A percentile compares a stretch with the other conserved stretches of the same genome.
Conservation (phyloP, 495 filamentous ascomycete genomes). For the Xylaria palmicola region DNA sequence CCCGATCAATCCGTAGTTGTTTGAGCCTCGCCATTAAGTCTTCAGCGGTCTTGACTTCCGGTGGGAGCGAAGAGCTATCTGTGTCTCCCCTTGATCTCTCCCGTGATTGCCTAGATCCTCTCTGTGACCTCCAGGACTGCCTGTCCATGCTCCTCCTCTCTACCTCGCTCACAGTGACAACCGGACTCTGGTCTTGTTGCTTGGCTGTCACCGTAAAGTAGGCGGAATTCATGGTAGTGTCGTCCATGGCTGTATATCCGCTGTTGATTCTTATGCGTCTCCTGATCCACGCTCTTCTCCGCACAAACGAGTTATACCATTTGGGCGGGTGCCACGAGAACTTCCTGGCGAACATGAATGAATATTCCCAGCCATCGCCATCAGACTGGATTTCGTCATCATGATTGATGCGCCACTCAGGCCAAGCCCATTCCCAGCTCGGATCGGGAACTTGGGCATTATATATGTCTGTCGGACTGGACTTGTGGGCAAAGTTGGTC, state of each 20-base stretch:
- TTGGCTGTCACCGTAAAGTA: conserved; percentile 73
- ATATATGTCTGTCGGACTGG: conserved; percentile 79
- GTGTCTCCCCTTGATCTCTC: conserved; percentile 36
- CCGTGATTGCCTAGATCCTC: conserved; percentile 27
- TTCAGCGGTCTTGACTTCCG: conserved; percentile 28
- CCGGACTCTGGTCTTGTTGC: background rate
- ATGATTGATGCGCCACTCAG: conserved; percentile 91
- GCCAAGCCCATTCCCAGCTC: conserved; percentile 95
- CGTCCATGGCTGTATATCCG: conserved; percentile 38
- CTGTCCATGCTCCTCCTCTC: background rate
- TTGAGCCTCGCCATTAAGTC: conserved; percentile 52
- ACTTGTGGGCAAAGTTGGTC: conserved; percentile 70
- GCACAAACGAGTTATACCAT: conserved; percentile 91
- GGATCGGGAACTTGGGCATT: conserved; percentile 94
- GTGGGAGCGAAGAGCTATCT: conserved; percentile 21
- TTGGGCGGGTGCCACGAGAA: conserved; percentile 90
- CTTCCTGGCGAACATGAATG: conserved; percentile 71
- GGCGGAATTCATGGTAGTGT: conserved; percentile 71
- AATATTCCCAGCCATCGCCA: conserved; percentile 94
- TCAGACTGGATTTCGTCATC: conserved; percentile 71
- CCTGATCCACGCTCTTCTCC: conserved; percentile 84
- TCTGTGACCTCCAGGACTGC: conserved; percentile 31
- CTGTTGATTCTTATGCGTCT: conserved; percentile 65
- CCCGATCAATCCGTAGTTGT: conserved; percentile 74
- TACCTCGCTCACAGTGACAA: background rate